Conservation (phyloP, 345 rosid species). For the Melaleuca quinquenervia region DNA sequence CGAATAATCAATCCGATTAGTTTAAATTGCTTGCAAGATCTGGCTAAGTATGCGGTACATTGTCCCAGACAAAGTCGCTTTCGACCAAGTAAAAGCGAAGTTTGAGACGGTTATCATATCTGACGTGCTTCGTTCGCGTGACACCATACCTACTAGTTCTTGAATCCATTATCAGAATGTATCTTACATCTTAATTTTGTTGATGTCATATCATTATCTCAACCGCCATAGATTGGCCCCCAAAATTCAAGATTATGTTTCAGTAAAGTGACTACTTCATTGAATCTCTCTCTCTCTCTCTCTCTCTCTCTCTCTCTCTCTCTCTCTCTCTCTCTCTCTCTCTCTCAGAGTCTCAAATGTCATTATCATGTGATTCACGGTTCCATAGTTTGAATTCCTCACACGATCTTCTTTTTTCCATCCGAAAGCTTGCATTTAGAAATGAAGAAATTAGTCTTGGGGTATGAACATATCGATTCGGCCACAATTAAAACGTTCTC, state of each 20-base stretch:
- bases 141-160: background rate
- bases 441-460: background rate
- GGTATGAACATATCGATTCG: background rate
- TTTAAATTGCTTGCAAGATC: background rate
- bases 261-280: background rate
- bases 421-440: background rate
- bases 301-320: too few relatives aligned
- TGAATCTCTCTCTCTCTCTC: too few relatives aligned
- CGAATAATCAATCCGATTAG: background rate
- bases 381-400: background rate
- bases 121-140: background rate
- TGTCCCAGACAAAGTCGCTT: background rate
- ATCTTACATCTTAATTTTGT: background rate
- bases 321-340: background rate
- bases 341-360: background rate
- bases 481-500: background rate
- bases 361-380: background rate
- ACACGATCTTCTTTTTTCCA: background rate
- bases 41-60: background rate
- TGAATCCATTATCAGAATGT: background rate
- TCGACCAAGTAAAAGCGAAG: background rate
- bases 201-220: background rate
- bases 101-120: conserved; percentile 1
- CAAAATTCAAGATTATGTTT: background rate
- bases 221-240: background rate